phyloP scores from a whole-genome alignment of 441 rosid species.

The Hura crepitans region DNA sequence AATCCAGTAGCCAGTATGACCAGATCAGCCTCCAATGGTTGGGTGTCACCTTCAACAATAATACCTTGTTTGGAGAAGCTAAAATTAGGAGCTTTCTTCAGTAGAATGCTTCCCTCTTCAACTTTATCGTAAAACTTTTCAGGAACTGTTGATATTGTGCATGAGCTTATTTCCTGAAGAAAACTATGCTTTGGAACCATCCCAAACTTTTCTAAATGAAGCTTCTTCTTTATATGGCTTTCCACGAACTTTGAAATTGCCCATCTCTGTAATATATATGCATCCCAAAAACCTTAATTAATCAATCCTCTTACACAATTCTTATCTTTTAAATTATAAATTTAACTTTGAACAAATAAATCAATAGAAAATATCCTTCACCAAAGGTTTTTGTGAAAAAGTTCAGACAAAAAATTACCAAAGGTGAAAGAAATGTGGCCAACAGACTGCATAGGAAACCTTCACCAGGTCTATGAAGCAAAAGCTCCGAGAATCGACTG shows the following conservation, averaged over 20 bases:
- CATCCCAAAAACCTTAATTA: too few species aligned
- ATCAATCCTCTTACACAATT: too few species aligned
- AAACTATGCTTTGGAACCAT: slow-evolving; percentile 12
- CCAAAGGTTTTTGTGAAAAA: too few species aligned
- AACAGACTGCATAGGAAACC: slow-evolving; percentile 2
- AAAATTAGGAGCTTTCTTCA: slow-evolving; percentile 34
- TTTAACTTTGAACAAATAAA: too few species aligned
- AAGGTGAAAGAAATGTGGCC: slow-evolving; percentile 22
- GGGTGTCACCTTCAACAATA: slow-evolving; percentile 25
- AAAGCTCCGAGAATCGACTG: slow-evolving; percentile 37
- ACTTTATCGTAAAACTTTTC: slow-evolving; percentile 41
- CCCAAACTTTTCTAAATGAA: slow-evolving; percentile 19
- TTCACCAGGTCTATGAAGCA: slow-evolving; percentile 40
- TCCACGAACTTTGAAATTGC: slow-evolving; percentile 42
- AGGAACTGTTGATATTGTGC: slow-evolving; percentile 25
- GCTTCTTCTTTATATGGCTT: slow-evolving; percentile 36
- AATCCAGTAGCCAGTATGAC: slow-evolving; percentile 26
- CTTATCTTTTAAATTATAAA: too few species aligned
- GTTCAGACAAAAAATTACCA: slow-evolving; percentile 16
- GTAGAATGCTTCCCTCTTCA: slow-evolving; percentile 44
- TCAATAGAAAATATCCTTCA: too few species aligned
- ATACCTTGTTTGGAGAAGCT: slow-evolving; percentile 15
- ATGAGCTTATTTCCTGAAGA: neutral
- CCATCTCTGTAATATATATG: slow-evolving; percentile 38
- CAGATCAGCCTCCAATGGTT: slow-evolving; percentile 33